Conservation (phyloP, 164 flowering plant species). For the Platanus orientalis region DNA sequence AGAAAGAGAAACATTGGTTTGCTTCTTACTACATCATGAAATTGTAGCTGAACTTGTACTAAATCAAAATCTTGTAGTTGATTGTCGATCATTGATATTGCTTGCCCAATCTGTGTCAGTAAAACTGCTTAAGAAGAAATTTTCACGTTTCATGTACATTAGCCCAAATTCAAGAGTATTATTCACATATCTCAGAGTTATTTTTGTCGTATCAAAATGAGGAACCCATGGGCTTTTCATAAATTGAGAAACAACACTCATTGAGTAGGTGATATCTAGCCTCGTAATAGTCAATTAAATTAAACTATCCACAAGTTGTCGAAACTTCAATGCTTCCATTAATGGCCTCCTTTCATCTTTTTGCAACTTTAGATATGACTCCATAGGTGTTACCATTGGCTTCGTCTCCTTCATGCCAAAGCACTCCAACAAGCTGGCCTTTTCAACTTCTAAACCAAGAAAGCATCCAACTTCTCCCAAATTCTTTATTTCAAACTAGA, state of each 20-base stretch:
- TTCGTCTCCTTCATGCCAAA: too few species aligned
- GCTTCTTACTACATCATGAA: too few species aligned
- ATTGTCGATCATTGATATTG: conserved; percentile 10
- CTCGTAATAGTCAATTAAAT: conserved; percentile 15
- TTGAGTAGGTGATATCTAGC: conserved; percentile 15
- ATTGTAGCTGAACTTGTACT: neutral
- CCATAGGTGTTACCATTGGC: too few species aligned
- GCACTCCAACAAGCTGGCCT: too few species aligned
- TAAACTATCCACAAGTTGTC: conserved; percentile 16
- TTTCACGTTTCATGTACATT: neutral
- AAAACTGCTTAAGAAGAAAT: conserved; percentile 9
- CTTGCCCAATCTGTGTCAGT: conserved; percentile 24
- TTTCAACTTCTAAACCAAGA: too few species aligned
- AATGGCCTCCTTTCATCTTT: conserved; percentile 8
- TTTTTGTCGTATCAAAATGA: too few species aligned
- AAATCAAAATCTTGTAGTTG: conserved; percentile 17
- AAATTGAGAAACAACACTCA: conserved; percentile 16
- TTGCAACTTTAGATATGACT: conserved; percentile 2
- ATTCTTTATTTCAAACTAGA: too few species aligned
- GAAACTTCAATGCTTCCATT: conserved; percentile 9
- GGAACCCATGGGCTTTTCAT: too few species aligned
- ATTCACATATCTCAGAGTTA: too few species aligned
- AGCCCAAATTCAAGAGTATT: conserved; percentile 15
- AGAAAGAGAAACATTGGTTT: too few species aligned
- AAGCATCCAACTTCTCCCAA: too few species aligned